These are phyloP conservation scores for Eremochloa ophiuroides DNA, from an alignment of 176 grass and related monocot species.

Conservation along the genomic window DNA sequence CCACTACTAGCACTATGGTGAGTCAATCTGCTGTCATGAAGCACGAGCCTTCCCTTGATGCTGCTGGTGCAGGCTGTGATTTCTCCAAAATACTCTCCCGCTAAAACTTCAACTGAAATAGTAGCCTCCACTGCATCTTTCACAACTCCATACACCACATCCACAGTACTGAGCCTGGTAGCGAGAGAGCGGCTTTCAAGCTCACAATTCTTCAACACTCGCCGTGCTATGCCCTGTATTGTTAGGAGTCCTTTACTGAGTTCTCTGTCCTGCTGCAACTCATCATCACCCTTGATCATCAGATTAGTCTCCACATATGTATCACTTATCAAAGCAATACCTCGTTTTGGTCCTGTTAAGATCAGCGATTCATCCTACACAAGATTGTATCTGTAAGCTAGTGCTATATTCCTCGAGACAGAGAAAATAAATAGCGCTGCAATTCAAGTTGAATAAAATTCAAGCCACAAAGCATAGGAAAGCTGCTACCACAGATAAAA, in stretches of 20 bases:
- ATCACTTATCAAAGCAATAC: not conserved
- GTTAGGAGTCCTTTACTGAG: not conserved
- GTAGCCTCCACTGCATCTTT: not conserved
- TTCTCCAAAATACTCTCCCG: not conserved
- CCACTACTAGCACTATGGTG: not conserved
- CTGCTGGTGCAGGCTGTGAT: not conserved
- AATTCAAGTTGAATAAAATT: not conserved
- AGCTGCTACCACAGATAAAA: not conserved
- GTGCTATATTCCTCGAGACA: not conserved
- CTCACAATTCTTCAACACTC: not conserved
- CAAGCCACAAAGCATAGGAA: not conserved
- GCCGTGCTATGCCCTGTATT: not conserved
- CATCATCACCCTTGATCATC: not conserved
- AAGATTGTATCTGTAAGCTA: not conserved
- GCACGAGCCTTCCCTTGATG: not conserved
- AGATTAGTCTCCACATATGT: not conserved
- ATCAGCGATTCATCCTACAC: constrained; percentile 1
- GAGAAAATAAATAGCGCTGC: not conserved
- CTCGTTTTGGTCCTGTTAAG: not conserved
- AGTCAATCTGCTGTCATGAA: not conserved
- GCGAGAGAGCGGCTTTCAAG: not conserved
- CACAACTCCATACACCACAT: not conserved
- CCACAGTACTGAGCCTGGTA: not conserved
- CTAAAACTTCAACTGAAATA: not conserved
- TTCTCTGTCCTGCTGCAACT: not conserved